Percentiles rank a stretch among this genome's conserved stretches.
phyloP scores from a whole-genome alignment of 805 yeast species.

The Cyberlindnera euphorbiiphila region DNA sequence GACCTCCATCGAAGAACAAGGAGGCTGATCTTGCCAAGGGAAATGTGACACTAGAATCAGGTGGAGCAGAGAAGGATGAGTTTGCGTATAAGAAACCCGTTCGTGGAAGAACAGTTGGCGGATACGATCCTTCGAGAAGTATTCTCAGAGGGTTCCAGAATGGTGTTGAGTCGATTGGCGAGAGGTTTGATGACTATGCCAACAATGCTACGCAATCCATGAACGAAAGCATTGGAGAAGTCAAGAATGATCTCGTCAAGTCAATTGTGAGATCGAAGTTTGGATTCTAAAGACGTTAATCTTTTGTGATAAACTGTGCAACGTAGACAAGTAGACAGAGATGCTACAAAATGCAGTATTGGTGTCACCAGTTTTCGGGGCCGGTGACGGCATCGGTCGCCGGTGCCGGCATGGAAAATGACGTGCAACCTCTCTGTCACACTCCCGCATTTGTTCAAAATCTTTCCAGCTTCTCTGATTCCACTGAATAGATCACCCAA shows the following conservation, averaged over 20 bases:
- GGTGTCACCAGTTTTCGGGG: slow-evolving; percentile 2
- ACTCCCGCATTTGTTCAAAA: too few species aligned
- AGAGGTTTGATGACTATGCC: slow-evolving; percentile 54
- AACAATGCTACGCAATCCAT: slow-evolving; percentile 48
- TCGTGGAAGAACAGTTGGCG: slow-evolving; percentile 34
- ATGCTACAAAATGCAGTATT: neutral
- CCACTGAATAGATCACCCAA: too few species aligned
- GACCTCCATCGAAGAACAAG: slow-evolving; percentile 54
- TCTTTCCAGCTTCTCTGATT: too few species aligned
- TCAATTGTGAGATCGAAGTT: slow-evolving; percentile 50
- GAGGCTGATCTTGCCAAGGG: slow-evolving; percentile 58
- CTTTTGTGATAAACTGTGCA: neutral
- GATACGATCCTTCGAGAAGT: slow-evolving; percentile 39
- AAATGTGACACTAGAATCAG: slow-evolving; percentile 26
- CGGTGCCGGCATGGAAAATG: too few species aligned
- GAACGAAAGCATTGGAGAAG: slow-evolving; percentile 47
- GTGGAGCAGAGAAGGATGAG: slow-evolving; percentile 20
- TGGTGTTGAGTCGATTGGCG: slow-evolving; percentile 52
- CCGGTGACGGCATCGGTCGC: slow-evolving; percentile 5
- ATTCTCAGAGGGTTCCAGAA: slow-evolving; percentile 43
- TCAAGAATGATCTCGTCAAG: slow-evolving; percentile 46
- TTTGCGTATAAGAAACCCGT: slow-evolving; percentile 46
- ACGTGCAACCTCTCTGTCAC: too few species aligned
- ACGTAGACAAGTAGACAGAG: too few species aligned
- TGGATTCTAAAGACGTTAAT: slow-evolving; percentile 36